A percentile compares a stretch with the other conserved stretches of the same genome.
These are phyloP conservation scores for Cytospora paraplurivora DNA, from an alignment of 2,329 filamentous ascomycete species.

Conservation along the genomic window DNA sequence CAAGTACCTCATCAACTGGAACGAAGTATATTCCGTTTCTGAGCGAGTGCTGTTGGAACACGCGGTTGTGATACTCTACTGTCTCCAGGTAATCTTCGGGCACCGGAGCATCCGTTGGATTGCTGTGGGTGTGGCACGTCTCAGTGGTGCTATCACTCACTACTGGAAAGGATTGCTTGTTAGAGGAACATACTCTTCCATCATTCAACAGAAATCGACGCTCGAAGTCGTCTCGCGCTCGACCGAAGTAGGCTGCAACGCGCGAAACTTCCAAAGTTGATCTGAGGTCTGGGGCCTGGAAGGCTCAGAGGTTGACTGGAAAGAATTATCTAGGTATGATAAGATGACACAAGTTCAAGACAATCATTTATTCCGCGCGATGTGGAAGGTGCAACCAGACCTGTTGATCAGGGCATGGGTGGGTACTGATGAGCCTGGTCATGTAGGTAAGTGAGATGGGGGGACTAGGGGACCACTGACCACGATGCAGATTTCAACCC, in stretches of 20 bases:
- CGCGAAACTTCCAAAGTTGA: background rate
- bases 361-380: background rate
- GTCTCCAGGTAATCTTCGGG: slow-evolving; percentile 62
- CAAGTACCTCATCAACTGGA: slow-evolving; percentile 69
- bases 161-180: background rate
- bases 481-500: slow-evolving; percentile 4
- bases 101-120: slow-evolving; percentile 52
- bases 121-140: slow-evolving; percentile 38
- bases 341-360: background rate
- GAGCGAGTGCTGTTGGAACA: slow-evolving; percentile 68
- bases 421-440: slow-evolving; percentile 8
- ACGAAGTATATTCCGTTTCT: slow-evolving; percentile 66
- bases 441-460: slow-evolving; percentile 11
- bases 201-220: background rate
- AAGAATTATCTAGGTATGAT: background rate
- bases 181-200: slow-evolving; percentile 7
- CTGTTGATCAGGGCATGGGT: background rate
- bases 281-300: background rate
- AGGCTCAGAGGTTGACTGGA: background rate
- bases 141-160: background rate
- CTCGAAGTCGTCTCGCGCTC: background rate
- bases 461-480: slow-evolving; percentile 9
- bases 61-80: slow-evolving; percentile 61
- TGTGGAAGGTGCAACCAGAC: background rate
- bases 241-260: background rate